Evolutionary conservation across 108 stramenopile species (phyloP).

Genomic region (Fragilariopsis cylindrus): DNA sequence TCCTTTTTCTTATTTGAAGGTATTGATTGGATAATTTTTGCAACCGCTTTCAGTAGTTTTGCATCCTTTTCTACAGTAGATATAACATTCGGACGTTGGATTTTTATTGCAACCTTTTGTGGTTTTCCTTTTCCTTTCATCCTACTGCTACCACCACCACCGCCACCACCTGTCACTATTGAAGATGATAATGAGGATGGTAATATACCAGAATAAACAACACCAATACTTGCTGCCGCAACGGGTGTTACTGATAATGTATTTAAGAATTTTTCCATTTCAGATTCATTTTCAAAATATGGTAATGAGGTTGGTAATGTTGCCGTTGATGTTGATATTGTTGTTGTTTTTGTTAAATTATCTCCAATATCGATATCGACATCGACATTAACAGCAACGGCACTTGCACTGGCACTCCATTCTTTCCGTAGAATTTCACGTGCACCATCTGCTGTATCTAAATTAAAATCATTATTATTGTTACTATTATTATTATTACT

Average conservation of each 20-base stretch:
- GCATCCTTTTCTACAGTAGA: constrained; percentile 56
- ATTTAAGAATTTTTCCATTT: constrained; percentile 24
- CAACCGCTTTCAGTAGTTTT: constrained; percentile 40
- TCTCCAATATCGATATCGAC: too few relatives aligned
- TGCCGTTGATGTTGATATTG: too few relatives aligned
- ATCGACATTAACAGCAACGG: neutral
- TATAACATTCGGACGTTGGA: constrained; percentile 61
- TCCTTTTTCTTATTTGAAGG: constrained; percentile 25
- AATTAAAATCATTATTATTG: neutral
- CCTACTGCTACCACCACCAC: constrained; percentile 41
- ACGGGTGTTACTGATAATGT: constrained; percentile 39
- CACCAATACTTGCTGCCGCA: constrained; percentile 45
- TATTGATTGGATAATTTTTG: constrained; percentile 53
- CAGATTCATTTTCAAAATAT: neutral
- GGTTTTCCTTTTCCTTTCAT: constrained; percentile 21
- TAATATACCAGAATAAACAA: constrained; percentile 49
- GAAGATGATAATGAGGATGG: constrained; percentile 21
- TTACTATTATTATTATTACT: neutral
- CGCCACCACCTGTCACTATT: constrained; percentile 57
- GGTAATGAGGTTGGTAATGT: neutral
- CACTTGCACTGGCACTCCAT: constrained; percentile 3
- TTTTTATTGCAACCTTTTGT: constrained; percentile 68
- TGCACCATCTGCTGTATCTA: constrained; percentile 27
- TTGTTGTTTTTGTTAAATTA: too few relatives aligned
- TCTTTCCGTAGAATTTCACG: constrained; percentile 51